phyloP scores from a whole-genome alignment of 208 protist genomes.

The Chromosphaera perkinsii region DNA sequence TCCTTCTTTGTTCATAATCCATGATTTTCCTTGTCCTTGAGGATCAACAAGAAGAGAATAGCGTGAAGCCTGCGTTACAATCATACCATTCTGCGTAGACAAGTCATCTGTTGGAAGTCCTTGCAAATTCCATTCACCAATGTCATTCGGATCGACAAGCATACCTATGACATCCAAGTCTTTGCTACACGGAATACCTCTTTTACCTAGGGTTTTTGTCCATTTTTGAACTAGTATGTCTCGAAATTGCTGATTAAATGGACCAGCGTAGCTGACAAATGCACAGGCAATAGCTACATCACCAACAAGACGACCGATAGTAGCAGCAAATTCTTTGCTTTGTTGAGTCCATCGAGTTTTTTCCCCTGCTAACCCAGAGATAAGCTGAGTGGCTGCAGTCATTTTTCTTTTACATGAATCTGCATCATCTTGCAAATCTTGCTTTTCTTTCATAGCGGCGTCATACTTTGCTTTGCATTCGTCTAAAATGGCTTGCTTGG shows the following conservation, averaged over 20 bases:
- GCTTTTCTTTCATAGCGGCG: constrained; percentile 86
- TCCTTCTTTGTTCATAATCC: too few species aligned
- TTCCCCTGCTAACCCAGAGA: constrained; percentile 91
- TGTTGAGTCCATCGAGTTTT: constrained; percentile 89
- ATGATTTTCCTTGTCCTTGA: too few species aligned
- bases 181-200: too few species aligned
- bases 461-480: constrained; percentile 81
- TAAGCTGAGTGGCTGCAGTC: constrained; percentile 89
- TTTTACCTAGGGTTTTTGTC: too few species aligned
- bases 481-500: constrained; percentile 81
- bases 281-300: constrained; percentile 92
- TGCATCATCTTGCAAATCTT: constrained; percentile 89
- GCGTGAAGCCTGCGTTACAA: too few species aligned
- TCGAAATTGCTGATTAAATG: constrained; percentile 95
- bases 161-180: too few species aligned
- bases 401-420: constrained; percentile 86
- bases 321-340: constrained; percentile 87
- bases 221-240: constrained; percentile 58
- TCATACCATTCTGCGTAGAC: too few species aligned
- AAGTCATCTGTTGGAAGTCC: too few species aligned
- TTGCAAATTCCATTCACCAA: too few species aligned
- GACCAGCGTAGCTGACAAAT: constrained; percentile 95
- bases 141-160: too few species aligned
- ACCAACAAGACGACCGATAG: constrained; percentile 85
- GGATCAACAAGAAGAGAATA: too few species aligned